phyloP scores from a whole-genome alignment of 208 protist genomes.

The Crithidia mellificae region DNA sequence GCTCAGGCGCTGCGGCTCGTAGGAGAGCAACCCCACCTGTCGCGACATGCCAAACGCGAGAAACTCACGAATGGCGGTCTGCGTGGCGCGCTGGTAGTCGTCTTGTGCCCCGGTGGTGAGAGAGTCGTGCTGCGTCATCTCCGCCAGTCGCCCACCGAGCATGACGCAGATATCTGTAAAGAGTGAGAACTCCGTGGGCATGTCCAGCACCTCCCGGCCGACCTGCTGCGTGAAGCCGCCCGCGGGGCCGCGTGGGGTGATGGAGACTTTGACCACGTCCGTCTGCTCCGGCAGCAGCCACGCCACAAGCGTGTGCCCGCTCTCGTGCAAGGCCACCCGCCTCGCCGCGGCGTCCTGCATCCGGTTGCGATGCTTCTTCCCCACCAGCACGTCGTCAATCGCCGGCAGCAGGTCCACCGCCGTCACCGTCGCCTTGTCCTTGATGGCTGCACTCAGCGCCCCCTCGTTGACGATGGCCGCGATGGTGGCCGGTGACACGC shows the following conservation, averaged over 20 bases:
- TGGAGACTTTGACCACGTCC: constrained; percentile 92
- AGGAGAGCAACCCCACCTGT: constrained; percentile 81
- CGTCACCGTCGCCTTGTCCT: constrained; percentile 73
- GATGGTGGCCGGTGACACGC: constrained; percentile 95
- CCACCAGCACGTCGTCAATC: constrained; percentile 93
- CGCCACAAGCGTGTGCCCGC: constrained; percentile 96
- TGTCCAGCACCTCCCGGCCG: constrained; percentile 89
- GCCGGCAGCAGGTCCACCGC: constrained; percentile 78
- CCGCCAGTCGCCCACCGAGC: constrained; percentile 88
- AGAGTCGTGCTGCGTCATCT: constrained; percentile 85
- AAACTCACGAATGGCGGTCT: constrained; percentile 87
- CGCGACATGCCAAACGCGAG: constrained; percentile 91
- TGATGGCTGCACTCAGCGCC: constrained; percentile 88
- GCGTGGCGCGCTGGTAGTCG: constrained; percentile 89
- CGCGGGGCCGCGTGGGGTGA: constrained; percentile 88
- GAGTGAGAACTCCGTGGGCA: constrained; percentile 84
- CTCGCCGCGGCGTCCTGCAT: constrained; percentile 83
- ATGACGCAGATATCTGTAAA: constrained; percentile 91
- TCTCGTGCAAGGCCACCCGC: constrained; percentile 97
- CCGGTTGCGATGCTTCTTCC: constrained; percentile 92
- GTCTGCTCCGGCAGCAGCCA: constrained; percentile 88
- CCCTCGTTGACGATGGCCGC: constrained; percentile 98
- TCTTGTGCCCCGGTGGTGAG: constrained; percentile 92
- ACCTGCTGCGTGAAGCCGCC: constrained; percentile 93
- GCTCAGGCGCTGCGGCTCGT: constrained; percentile 88